Conservation (phyloP, 768 basidiomycete species). For the Mycena haematopus region DNA sequence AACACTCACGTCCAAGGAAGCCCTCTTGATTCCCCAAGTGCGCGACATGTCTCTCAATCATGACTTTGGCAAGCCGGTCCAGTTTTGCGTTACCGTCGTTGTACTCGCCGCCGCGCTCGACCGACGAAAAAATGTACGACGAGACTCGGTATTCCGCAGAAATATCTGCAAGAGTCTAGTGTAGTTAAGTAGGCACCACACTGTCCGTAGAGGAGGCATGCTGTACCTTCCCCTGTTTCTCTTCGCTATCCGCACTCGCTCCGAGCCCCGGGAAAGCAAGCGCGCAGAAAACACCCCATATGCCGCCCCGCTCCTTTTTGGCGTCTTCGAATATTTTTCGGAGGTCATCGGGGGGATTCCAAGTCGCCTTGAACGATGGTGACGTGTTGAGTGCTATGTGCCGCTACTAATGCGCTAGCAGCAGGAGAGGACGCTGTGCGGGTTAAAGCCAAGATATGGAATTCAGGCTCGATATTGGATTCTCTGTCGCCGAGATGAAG, state of each 20-base stretch:
- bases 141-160: conserved; percentile 44
- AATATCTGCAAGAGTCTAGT: conserved; percentile 43
- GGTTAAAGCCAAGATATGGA: conserved; percentile 46
- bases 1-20: conserved; percentile 46
- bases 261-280: conserved; percentile 49
- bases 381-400: conserved; percentile 32
- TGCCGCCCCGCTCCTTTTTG: conserved; percentile 32
- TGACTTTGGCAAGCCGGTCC: conserved; percentile 43
- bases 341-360: conserved; percentile 36
- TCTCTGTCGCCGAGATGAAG: conserved; percentile 28
- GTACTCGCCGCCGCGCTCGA: conserved; percentile 45
- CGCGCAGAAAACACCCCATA: conserved; percentile 49
- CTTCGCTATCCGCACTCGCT: conserved; percentile 45
- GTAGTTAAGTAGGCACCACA: background rate
- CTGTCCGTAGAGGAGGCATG: background rate
- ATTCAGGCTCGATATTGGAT: conserved; percentile 25
- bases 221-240: conserved; percentile 47
- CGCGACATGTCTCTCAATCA: conserved; percentile 42
- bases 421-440: conserved; percentile 40
- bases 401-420: conserved; percentile 34
- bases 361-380: conserved; percentile 44
- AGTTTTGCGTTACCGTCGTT: conserved; percentile 38
- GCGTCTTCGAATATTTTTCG: conserved; percentile 44
- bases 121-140: conserved; percentile 44
- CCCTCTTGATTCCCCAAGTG: conserved; percentile 36